These are phyloP conservation scores for Mortierella sp. DNA, from an alignment of 371 early-diverging fungal species.

Conservation along the genomic window DNA sequence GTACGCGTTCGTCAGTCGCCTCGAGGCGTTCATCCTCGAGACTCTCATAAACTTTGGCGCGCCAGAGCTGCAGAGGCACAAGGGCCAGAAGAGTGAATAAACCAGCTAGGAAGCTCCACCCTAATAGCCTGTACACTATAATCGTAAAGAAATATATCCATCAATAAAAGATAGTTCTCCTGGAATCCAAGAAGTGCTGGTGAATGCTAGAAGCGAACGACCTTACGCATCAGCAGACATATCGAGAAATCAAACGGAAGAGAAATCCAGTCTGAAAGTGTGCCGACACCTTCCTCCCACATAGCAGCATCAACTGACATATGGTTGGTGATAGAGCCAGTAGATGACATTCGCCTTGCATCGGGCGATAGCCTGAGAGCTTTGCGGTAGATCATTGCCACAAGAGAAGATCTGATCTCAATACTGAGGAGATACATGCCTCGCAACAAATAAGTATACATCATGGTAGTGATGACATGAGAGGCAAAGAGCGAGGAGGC, in stretches of 20 bases:
- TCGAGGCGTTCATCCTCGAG: slow-evolving; percentile 66
- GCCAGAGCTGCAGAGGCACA: slow-evolving; percentile 77
- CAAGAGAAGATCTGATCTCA: slow-evolving; percentile 78
- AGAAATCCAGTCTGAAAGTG: slow-evolving; percentile 67
- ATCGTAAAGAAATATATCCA: not conserved
- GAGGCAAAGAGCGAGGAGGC: slow-evolving; percentile 79
- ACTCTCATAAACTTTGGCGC: slow-evolving; percentile 21
- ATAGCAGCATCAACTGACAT: slow-evolving; percentile 82
- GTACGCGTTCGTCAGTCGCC: slow-evolving; percentile 71
- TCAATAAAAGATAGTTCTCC: not conserved
- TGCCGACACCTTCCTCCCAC: slow-evolving; percentile 59
- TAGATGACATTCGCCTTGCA: slow-evolving; percentile 83
- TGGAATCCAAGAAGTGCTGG: too few relatives aligned
- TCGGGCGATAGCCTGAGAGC: slow-evolving; percentile 82
- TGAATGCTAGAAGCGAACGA: not conserved
- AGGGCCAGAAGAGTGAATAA: slow-evolving; percentile 68
- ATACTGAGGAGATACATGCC: slow-evolving; percentile 42
- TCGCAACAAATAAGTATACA: slow-evolving; percentile 51
- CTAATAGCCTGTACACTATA: slow-evolving; percentile 71
- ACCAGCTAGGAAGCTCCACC: slow-evolving; percentile 77
- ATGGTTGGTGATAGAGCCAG: slow-evolving; percentile 82
- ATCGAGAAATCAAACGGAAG: slow-evolving; percentile 88
- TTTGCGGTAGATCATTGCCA: slow-evolving; percentile 91
- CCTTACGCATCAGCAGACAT: slow-evolving; percentile 74
- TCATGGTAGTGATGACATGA: slow-evolving; percentile 75